Base-by-base conservation (phyloP, 2,329 filamentous ascomycete species). In the Nemania sp. region DNA sequence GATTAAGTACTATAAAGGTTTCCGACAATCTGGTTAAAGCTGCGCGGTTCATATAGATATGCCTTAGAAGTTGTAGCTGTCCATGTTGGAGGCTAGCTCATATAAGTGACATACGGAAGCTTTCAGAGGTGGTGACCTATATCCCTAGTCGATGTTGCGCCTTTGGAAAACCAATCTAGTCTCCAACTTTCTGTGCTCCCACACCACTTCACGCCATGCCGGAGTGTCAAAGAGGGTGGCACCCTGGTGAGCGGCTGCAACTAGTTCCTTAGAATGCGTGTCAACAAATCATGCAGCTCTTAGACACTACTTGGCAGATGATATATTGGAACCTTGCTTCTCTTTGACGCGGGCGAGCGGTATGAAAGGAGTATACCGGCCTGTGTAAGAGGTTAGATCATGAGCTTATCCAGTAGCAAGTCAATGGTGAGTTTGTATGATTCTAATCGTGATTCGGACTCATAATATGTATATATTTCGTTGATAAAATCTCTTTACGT, bases 181-280 rank as follows among this genome's bases (percentile, higher is more conserved):
- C 39, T 47, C 41, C 30, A 56, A 33, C 53, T 52, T 34, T 28
- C 42, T 36, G 15, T n/a, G 39, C 31, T 41, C 14, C 30, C 36
- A 39, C 15, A 52, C 48, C 48, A 36, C 49, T 14, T 26, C 34
- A n/a, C n/a, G n/a, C n/a, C n/a, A n/a, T n/a, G n/a, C n/a, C n/a
- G n/a, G n/a, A n/a, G n/a, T n/a, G n/a, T n/a, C n/a, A n/a, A n/a
- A n/a, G n/a, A n/a, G n/a, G n/a, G n/a, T n/a, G n/a, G n/a, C n/a
- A n/a, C n/a, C n/a, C n/a, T n/a, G n/a, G n/a, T n/a, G n/a, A n/a
- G n/a, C 59, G 59, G 61, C 53, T 63, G 59, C 61, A 64, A 57
- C 56, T 54, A 54, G 56, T 55, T 41, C 57, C 61, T 66, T 62
- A 64, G 60, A 59, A 62, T 59, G n/a, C n/a, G 52, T 61, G 64